Conservation (phyloP, 495 filamentous ascomycete genomes). For the Neurospora cerealis region DNA sequence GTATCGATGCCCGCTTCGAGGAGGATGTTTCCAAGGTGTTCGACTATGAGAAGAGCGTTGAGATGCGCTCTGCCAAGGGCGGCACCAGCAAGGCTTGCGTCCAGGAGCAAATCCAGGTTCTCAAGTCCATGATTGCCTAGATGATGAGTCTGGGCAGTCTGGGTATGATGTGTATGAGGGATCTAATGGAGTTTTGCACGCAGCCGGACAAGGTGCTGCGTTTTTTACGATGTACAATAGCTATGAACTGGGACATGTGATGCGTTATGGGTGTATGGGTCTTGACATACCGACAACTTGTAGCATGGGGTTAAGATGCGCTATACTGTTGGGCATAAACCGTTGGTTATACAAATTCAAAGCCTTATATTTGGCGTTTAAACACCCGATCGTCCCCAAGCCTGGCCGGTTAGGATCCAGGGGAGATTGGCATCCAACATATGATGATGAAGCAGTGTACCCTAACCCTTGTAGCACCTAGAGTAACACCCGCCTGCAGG, state of each 20-base stretch:
- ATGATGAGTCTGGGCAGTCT: background rate
- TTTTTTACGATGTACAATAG: background rate
- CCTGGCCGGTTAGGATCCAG: background rate
- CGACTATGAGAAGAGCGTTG: slow-evolving; percentile 81
- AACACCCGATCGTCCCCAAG: background rate
- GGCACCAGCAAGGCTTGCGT: slow-evolving; percentile 72
- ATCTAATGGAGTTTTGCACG: background rate
- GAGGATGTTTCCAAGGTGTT: slow-evolving; percentile 64
- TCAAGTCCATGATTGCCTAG: slow-evolving; percentile 39
- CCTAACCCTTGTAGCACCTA: background rate
- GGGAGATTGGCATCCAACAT: background rate
- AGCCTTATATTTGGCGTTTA: background rate
- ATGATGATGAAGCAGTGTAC: background rate
- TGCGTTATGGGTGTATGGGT: background rate
- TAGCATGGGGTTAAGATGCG: background rate
- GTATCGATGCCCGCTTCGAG: slow-evolving; percentile 65
- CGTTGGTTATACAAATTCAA: background rate
- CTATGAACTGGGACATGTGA: background rate
- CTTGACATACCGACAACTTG: background rate
- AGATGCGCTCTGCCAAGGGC: slow-evolving; percentile 70
- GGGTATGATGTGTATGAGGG: background rate
- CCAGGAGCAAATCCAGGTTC: slow-evolving; percentile 63
- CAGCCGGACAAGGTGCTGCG: background rate
- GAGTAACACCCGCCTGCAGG: background rate
- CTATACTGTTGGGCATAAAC: background rate